Evolutionary conservation across 768 basidiomycete species (phyloP), one percentile per base, ranked within the genome.

Genomic region (Psilocybe sp.): DNA sequence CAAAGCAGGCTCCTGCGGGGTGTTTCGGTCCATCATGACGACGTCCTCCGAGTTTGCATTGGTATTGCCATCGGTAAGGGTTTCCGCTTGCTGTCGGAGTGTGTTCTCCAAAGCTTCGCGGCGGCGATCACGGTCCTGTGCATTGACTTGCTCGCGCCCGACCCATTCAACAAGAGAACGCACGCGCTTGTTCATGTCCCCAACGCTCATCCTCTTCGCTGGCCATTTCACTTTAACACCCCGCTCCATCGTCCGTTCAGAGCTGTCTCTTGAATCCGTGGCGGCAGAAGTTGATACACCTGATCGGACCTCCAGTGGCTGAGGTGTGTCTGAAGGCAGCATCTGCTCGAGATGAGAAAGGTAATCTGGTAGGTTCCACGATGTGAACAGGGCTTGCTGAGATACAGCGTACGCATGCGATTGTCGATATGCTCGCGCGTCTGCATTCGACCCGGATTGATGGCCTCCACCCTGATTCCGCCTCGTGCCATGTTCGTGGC

Each of bases 121-220:
- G 53, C 89, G 72, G 56, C 88, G 76, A 23, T 75, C 76, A 38
- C 90, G 80, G 62, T 91, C 90, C 34, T 78, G 73, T 9, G 86
- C 85, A 55, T 75, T 81, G 7, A 86, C 89, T 66, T 92, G 89
- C 62, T 92, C 89, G 50, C 92, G 75, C 23, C 87, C 89, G n/a
- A 97, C 92, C 84, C 90, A 98, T 61, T 97, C 95, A 15, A 96
- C 82, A 42, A 98, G 76, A 38, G 87, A 82, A 33, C 91, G 78
- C 18, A 96, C 91, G 19, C 96, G 84, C 71, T 97, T 97, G 67
- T 92, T 90, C 92, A 98, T 96, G 65, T 98, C 96, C 15, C 85
- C 88, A n/a, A 96, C 87, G 58, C 94, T 97, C 81, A 86, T 94
- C 45, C 96, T 80, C 69, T 95, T 94, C 56, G 84, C 83, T 1